Conservation (phyloP, 768 basidiomycete genomes). For the Paxillus ammoniavirescens region DNA sequence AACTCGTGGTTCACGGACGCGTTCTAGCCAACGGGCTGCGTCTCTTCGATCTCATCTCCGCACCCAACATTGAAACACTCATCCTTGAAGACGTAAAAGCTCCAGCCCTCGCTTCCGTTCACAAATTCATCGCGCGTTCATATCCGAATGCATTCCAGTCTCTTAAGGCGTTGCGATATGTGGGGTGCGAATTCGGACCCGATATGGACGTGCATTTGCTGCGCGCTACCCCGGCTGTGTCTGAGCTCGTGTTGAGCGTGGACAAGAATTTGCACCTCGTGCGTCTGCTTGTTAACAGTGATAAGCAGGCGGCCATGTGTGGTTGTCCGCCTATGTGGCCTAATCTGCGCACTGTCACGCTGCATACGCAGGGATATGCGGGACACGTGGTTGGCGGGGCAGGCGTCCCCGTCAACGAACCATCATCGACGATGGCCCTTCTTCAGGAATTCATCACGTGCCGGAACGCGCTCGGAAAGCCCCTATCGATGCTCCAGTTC, state of each 20-base stretch:
- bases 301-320: slow-evolving; percentile 30
- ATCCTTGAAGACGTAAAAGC: slow-evolving; percentile 31
- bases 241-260: slow-evolving; percentile 31
- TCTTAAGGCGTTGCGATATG: slow-evolving; percentile 25
- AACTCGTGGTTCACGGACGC: slow-evolving; percentile 32
- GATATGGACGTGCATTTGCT: slow-evolving; percentile 33
- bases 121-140: slow-evolving; percentile 26
- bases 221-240: slow-evolving; percentile 30
- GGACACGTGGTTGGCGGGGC: slow-evolving; percentile 14
- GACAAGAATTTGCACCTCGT: slow-evolving; percentile 29
- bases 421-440: slow-evolving; percentile 29
- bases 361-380: slow-evolving; percentile 30
- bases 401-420: slow-evolving; percentile 28
- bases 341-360: slow-evolving; percentile 20
- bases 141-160: slow-evolving; percentile 29
- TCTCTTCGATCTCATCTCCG: slow-evolving; percentile 32
- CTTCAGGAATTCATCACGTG: slow-evolving; percentile 26
- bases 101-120: slow-evolving; percentile 24
- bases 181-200: slow-evolving; percentile 30
- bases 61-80: slow-evolving; percentile 30
- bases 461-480: slow-evolving; percentile 19
- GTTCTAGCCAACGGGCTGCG: slow-evolving; percentile 27
- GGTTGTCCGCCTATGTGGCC: slow-evolving; percentile 31
- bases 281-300: slow-evolving; percentile 32
- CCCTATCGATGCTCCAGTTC: slow-evolving; percentile 23